Conservation (phyloP, 768 basidiomycete genomes). For the Termitomyces sp. region DNA sequence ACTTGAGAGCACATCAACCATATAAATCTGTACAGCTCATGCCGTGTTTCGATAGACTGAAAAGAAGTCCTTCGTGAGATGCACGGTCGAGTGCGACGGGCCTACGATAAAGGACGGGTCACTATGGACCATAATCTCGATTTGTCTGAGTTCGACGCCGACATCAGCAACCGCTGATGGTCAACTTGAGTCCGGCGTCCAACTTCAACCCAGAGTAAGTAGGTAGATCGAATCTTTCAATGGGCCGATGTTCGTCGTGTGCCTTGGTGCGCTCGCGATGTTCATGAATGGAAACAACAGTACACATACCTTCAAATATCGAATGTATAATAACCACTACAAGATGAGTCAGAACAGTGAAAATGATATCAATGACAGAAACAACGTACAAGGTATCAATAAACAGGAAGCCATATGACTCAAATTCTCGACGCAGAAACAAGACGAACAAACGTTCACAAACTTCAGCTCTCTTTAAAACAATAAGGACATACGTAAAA, state of each 20-base stretch:
- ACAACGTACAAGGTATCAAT: not conserved
- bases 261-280: too few relatives aligned
- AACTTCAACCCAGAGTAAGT: not conserved
- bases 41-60: not conserved
- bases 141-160: not conserved
- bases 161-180: not conserved
- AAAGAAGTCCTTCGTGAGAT: not conserved
- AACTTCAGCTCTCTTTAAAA: not conserved
- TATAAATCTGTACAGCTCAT: not conserved
- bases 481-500: not conserved
- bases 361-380: not conserved
- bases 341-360: not conserved
- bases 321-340: not conserved
- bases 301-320: not conserved
- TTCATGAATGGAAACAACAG: not conserved
- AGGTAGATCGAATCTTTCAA: not conserved
- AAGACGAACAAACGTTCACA: not conserved
- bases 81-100: not conserved
- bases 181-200: not conserved
- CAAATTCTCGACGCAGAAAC: not conserved
- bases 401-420: not conserved
- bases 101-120: too few relatives aligned
- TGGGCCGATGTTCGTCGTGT: not conserved
- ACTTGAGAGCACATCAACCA: not conserved
- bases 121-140: not conserved